Evolutionary conservation across 257 asterid genomes (phyloP).

Genomic region (Petunia secreta): DNA sequence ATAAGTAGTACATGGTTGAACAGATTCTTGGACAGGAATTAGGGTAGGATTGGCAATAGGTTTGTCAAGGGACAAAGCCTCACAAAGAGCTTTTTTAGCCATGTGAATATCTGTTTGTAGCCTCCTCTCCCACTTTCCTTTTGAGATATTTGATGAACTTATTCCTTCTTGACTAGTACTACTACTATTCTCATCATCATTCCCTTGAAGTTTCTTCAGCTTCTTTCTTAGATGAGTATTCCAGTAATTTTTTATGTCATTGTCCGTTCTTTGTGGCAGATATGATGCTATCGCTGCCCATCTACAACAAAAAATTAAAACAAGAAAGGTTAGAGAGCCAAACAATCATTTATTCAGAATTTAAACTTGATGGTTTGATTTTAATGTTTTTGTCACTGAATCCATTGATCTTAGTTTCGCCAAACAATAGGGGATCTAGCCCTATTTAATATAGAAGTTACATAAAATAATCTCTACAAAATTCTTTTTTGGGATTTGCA

Average conservation of each 20-base stretch:
- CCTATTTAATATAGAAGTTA: no score
- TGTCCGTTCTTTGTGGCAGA: slow-evolving; percentile 75
- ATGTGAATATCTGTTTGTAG: slow-evolving; percentile 76
- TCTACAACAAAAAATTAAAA: slow-evolving; percentile 33
- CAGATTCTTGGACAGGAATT: background rate
- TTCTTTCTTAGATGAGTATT: slow-evolving; percentile 75
- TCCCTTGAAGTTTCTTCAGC: slow-evolving; percentile 43
- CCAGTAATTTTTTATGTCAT: slow-evolving; percentile 78
- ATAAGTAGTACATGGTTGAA: slow-evolving; percentile 34
- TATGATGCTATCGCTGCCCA: slow-evolving; percentile 90
- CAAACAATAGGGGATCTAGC: no score
- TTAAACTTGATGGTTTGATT: no score
- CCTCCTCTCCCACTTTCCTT: slow-evolving; percentile 82
- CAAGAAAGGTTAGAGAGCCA: background rate
- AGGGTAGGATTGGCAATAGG: slow-evolving; percentile 19
- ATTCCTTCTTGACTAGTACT: slow-evolving; percentile 26
- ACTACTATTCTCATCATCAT: slow-evolving; percentile 30
- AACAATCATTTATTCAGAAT: no score
- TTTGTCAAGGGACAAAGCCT: slow-evolving; percentile 63
- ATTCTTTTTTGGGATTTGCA: background rate
- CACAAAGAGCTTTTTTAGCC: slow-evolving; percentile 72
- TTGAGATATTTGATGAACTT: slow-evolving; percentile 39
- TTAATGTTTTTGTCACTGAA: no score
- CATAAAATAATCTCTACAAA: background rate
- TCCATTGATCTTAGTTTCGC: no score